These are phyloP conservation scores for Stagonosporopsis vannaccii DNA, from an alignment of 2,329 filamentous ascomycete species.

Conservation along the genomic window DNA sequence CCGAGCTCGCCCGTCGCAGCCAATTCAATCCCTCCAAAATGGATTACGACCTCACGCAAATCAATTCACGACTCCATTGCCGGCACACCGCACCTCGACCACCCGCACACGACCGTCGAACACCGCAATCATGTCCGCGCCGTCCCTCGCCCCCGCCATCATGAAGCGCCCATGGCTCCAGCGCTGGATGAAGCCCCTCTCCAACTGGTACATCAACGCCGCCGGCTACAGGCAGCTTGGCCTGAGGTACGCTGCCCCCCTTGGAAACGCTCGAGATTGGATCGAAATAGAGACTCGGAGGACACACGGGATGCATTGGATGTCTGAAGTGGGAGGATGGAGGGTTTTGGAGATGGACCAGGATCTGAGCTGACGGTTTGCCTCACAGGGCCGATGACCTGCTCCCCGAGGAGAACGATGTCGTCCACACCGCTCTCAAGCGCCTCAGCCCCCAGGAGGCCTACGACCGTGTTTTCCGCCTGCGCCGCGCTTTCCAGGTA, in stretches of 20 bases:
- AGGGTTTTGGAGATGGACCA: constrained; percentile 5
- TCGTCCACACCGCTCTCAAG: constrained; percentile 85
- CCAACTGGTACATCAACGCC: constrained; percentile 88
- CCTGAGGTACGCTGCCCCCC: constrained; percentile 70
- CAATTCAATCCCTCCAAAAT: constrained; percentile 14
- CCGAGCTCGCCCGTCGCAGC: not conserved
- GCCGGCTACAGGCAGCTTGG: constrained; percentile 93
- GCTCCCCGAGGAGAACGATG: constrained; percentile 89
- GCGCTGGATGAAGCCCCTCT: constrained; percentile 78
- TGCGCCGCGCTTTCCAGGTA: constrained; percentile 94
- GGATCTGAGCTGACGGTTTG: constrained; percentile 37
- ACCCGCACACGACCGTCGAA: constrained; percentile 26
- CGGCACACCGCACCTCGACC: constrained; percentile 34
- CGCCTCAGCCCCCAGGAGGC: constrained; percentile 87
- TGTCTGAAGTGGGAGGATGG: not conserved
- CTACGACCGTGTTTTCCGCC: constrained; percentile 97
- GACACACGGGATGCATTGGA: constrained; percentile 4
- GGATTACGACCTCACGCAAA: constrained; percentile 2
- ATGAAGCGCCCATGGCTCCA: constrained; percentile 85
- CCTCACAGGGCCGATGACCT: constrained; percentile 84
- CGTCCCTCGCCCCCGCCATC: constrained; percentile 77
- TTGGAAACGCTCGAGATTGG: not conserved
- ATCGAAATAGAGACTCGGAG: not conserved
- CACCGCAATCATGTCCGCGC: constrained; percentile 68
- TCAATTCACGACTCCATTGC: constrained; percentile 27